These are phyloP conservation scores for Talaromyces sp. DNA, from an alignment of 2,329 filamentous ascomycete species.

Conservation along the genomic window DNA sequence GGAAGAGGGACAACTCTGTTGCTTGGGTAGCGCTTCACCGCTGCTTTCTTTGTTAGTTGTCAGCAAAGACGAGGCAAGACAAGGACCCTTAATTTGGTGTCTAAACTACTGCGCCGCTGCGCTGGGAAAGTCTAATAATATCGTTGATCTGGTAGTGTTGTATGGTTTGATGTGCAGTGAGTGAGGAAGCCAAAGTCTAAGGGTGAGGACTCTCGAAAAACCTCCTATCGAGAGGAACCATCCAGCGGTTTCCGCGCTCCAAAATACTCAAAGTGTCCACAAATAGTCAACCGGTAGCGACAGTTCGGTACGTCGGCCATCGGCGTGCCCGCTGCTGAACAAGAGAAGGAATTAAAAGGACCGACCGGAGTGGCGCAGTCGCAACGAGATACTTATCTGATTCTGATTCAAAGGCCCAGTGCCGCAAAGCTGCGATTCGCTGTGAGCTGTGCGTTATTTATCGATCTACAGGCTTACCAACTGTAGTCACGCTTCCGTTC, in stretches of 20 bases:
- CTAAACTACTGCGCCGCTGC: constrained; percentile 1
- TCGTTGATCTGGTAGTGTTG: not conserved
- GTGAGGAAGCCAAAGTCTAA: not conserved
- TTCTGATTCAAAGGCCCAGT: constrained; percentile 10
- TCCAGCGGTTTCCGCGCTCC: not conserved
- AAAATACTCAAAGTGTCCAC: not conserved
- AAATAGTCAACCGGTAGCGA: constrained; percentile 1
- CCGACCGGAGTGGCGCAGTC: constrained; percentile 6
- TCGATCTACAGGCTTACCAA: constrained; percentile 6
- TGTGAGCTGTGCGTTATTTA: not conserved
- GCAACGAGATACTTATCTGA: constrained; percentile 3
- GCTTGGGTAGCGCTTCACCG: constrained; percentile 15
- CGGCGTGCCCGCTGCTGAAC: not conserved
- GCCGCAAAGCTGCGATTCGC: constrained; percentile 11
- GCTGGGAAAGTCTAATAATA: not conserved
- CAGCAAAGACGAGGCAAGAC: constrained; percentile 5
- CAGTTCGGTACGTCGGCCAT: not conserved
- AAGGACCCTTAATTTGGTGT: not conserved
- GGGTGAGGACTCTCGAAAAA: not conserved
- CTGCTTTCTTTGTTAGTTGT: constrained; percentile 7
- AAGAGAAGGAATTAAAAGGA: not conserved
- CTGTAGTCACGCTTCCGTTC: not conserved
- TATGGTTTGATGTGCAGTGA: not conserved
- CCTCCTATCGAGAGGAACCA: not conserved
- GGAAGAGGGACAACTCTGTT: constrained; percentile 1